phyloP scores from a whole-genome alignment of 2,329 filamentous ascomycete species.

The Beauveria medogensis region DNA sequence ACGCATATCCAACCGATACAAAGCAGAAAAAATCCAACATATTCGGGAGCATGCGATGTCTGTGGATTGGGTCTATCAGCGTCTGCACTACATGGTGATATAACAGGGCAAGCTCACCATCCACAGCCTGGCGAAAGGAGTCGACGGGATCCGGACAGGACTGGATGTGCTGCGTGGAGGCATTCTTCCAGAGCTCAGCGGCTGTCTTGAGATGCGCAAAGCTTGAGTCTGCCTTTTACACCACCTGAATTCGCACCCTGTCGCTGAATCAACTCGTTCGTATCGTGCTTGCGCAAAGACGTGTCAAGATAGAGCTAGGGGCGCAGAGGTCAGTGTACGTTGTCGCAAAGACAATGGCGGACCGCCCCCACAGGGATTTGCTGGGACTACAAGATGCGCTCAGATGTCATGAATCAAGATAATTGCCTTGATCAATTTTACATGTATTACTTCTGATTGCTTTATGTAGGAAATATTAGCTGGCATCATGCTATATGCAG shows the following conservation, averaged over 20 bases:
- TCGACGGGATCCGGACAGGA: conserved; percentile 17
- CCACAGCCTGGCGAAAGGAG: conserved; percentile 36
- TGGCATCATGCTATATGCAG: not conserved
- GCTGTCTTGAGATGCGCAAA: not conserved
- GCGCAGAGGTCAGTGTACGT: not conserved
- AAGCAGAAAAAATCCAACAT: conserved; percentile 69
- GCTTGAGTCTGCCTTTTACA: not conserved
- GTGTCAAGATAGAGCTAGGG: not conserved
- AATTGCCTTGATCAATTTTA: too few species aligned
- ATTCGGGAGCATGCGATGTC: conserved; percentile 83
- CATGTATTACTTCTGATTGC: not conserved
- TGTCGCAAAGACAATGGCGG: not conserved
- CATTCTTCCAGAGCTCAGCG: conserved; percentile 14
- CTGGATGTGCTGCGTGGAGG: conserved; percentile 16
- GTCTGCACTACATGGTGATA: not conserved
- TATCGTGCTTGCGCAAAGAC: not conserved
- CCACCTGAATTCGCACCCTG: not conserved
- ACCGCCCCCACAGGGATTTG: not conserved
- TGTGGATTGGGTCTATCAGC: conserved; percentile 23
- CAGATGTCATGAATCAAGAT: not conserved
- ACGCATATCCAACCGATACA: conserved; percentile 58
- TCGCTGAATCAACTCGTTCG: not conserved
- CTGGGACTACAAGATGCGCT: not conserved
- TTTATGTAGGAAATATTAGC: not conserved
- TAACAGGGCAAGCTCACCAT: conserved; percentile 28